Evolutionary conservation across 345 rosid species (phyloP).

Genomic region (Corchorus capsularis): DNA sequence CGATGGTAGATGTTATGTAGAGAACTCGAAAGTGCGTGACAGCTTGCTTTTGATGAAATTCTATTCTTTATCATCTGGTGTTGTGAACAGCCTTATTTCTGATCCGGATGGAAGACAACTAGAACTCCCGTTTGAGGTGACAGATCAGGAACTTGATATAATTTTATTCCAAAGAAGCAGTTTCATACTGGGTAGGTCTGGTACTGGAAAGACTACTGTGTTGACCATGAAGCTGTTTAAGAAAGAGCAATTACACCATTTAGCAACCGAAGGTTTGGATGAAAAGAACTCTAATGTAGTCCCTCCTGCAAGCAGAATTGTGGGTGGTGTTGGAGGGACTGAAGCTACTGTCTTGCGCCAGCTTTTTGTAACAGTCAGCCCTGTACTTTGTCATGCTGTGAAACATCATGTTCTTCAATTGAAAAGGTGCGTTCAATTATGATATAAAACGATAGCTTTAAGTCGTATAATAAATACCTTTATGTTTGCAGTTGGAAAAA

Average conservation of each 20-base stretch:
- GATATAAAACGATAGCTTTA: neutral
- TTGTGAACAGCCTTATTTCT: constrained; percentile 41
- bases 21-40: constrained; percentile 50
- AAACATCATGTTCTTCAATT: constrained; percentile 41
- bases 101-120: constrained; percentile 37
- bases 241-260: constrained; percentile 36
- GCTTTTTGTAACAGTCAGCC: constrained; percentile 52
- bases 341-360: constrained; percentile 30
- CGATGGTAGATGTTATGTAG: constrained; percentile 29
- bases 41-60: constrained; percentile 58
- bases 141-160: constrained; percentile 43
- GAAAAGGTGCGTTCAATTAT: constrained; percentile 35
- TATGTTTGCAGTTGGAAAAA: too few relatives aligned
- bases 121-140: constrained; percentile 55
- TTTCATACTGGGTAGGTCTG: constrained; percentile 58
- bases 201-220: constrained; percentile 61
- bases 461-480: neutral
- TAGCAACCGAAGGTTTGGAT: constrained; percentile 30
- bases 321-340: constrained; percentile 11
- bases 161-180: constrained; percentile 42
- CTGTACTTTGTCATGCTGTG: constrained; percentile 45
- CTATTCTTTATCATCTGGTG: constrained; percentile 42
- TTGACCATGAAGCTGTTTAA: constrained; percentile 46
- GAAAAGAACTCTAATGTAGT: constrained; percentile 1
- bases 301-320: neutral